Evolutionary conservation across 2,329 filamentous ascomycete genomes (phyloP), one percentile per base, ranked within the genome.

Genomic region (Talaromyces sp.): DNA sequence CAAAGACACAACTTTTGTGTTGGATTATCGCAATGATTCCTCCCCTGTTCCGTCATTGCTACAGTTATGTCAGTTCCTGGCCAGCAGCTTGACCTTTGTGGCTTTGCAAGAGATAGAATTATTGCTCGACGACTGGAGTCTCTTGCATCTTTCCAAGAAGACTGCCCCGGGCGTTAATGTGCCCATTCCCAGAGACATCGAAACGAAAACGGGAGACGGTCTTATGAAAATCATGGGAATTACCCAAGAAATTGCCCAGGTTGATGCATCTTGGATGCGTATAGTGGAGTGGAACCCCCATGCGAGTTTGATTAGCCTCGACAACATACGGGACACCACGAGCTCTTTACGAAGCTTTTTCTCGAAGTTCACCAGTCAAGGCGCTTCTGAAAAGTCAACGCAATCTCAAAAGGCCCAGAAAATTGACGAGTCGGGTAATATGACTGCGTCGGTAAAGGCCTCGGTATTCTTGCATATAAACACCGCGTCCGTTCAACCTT

Each of bases 31-130:
- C 67, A 97, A 95, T 69, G 84, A 84, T 27, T 92, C 89, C 0
- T 93, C 91, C 0, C 90, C 92, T 1, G 76, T 97, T 44, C 94
- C 95, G 3, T 90, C 91, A 55, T 77, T 99, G 8, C 79, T 96
- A 22, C 91, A 90, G 1, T 81, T 99, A 49, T 88, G 89, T 66
- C 92, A 97, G 72, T 99, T 99, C 63, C 78, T 99, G 44, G 90
- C 92, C 3, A 97, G 92, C 6, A 97, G 93, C 76, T 78, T 99
- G 70, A 97, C 94, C 0, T 99, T 99, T 75, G 93, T 99, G 54
- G 89, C 91, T 0, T 78, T 99, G 20, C 83, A 96, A 66, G 83
- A 82, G 51, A 90, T 99, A 55, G 92, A 97, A 66, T 84, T 99
- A 53, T 93, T 87, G 82, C 83, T 99, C 48, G 93, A 99, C 67